Evolutionary conservation across 169 alveolate genomes (phyloP), one percentile per base, ranked within the genome.

Genomic region (Sarcocystis neurona): DNA sequence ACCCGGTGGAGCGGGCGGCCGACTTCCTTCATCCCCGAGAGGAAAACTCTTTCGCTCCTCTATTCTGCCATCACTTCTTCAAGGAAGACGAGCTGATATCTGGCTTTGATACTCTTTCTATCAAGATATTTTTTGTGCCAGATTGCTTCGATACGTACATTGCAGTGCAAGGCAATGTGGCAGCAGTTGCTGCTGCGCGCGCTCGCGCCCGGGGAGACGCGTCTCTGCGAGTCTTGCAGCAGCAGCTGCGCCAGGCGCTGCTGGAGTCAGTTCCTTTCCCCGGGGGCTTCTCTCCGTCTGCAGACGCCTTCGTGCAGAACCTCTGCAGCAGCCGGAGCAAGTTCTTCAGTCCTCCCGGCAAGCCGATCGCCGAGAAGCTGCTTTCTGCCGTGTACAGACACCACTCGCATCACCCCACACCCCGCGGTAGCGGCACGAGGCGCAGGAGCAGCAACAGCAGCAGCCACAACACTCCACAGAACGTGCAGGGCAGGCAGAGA

Each of bases 41-140:
- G 80, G n/a, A 6, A 1, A 4, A 1, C 53, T 30, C 80, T 23
- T 37, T 90, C 75, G 15, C 75, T 0, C 87, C 87, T 30, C 48
- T 72, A 41, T 56, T 72, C 79, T 34, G 60, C 63, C 74, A 80
- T 27, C 88, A 80, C 41, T 80, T 80, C 41, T 80, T 80, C 78
- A 27, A 39, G 6, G 43, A 23, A 32, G 72, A 48, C 78, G 77
- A 80, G 75, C 2, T 2, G 39, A 48, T 80, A 15, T 23, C 43
- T 44, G 88, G 88, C 37, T 80, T 27, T 75, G 88, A 80, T 39
- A 47, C 23, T 6, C 50, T 80, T 27, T 3, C 60, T 15, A 34
- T 80, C 43, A 27, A 41, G 37, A 43, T 80, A 53, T 80, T 41
- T 47, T 80, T 48, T 58, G 18, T 41, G 46, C 88, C 88, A 23